phyloP scores from a whole-genome alignment of 208 protist species.

The Acanthamoeba castellanii region DNA sequence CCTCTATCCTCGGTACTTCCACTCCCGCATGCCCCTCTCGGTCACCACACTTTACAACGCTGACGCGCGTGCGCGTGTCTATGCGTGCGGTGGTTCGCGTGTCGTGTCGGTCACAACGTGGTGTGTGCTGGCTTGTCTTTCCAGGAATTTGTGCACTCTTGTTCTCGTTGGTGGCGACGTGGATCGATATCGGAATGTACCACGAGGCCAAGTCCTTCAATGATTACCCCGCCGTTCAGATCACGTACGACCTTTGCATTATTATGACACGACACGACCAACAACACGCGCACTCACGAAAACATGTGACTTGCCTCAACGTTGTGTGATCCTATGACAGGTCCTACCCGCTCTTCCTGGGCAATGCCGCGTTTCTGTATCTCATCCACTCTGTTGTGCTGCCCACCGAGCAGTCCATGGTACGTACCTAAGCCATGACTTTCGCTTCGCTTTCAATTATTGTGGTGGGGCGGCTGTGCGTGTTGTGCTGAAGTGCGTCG shows the following conservation, averaged over 20 bases:
- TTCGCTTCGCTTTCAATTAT: not conserved
- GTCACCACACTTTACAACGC: not conserved
- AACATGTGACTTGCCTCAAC: not conserved
- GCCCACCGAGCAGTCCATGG: slow-evolving; percentile 64
- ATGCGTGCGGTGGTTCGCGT: not conserved
- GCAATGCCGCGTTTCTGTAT: slow-evolving; percentile 61
- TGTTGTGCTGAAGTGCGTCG: not conserved
- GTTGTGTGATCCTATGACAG: not conserved
- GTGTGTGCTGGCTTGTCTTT: not conserved
- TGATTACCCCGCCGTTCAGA: slow-evolving; percentile 10
- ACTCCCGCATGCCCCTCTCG: not conserved
- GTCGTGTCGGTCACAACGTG: too few species aligned
- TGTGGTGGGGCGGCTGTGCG: not conserved
- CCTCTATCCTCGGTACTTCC: slow-evolving; percentile 21
- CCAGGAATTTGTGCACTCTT: slow-evolving; percentile 17
- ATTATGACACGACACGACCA: not conserved
- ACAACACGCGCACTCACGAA: not conserved
- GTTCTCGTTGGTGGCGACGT: slow-evolving; percentile 40
- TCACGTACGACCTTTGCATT: not conserved
- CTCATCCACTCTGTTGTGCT: slow-evolving; percentile 61
- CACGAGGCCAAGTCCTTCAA: slow-evolving; percentile 34
- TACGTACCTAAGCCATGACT: not conserved
- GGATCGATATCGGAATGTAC: slow-evolving; percentile 25
- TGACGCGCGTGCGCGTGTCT: not conserved
- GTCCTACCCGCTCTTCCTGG: slow-evolving; percentile 40